Evolutionary conservation across 345 rosid genomes (phyloP), one percentile per base, ranked within the genome.

Genomic region (Pistacia atlantica): DNA sequence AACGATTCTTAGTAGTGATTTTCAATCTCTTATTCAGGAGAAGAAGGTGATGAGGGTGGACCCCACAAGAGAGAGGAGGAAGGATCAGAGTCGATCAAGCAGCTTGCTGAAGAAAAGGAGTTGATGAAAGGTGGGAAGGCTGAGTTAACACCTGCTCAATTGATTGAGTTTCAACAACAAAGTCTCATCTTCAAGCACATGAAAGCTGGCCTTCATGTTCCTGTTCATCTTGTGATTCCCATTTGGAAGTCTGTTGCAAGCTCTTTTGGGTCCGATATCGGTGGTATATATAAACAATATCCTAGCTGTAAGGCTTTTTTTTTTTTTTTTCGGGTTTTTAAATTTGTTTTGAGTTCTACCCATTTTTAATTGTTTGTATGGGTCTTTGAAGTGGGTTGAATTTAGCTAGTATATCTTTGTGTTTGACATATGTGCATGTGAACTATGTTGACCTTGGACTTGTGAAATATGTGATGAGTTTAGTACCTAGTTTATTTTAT

Each of bases 81-180:
- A 65, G 46, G 46, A 42, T 42, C 46, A 42, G 46, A 42, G 8
- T 42, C 9, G 46, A 42, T 42, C 46, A 42, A 42, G 3, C 33
- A 31, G 33, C 33, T 31, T 31, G 33, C 2, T 31, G 56, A 67
- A 31, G 20, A 49, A 77, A 57, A 51, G 67, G 77, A 67, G 76
- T 64, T 18, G 54, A 58, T 48, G 71, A 80, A 46, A 66, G 78
- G 17, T n/a, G 73, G 68, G 57, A 72, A 75, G 75, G 49, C 72
- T 17, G 80, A 49, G 79, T 77, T 90, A 73, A 87, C 87, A 48
- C 69, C 66, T 57, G 82, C 83, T 11, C 92, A 92, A 81, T 74
- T 85, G 76, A 54, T 75, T 42, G 91, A 92, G 84, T 86, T 88
- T 82, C 84, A 82, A 57, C 80, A 75, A 58, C 94, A 88, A 78